Evolutionary conservation across 2,329 filamentous ascomycete genomes (phyloP), one percentile per base, ranked within the genome.

Genomic region (Pseudohalonectria lignicola): DNA sequence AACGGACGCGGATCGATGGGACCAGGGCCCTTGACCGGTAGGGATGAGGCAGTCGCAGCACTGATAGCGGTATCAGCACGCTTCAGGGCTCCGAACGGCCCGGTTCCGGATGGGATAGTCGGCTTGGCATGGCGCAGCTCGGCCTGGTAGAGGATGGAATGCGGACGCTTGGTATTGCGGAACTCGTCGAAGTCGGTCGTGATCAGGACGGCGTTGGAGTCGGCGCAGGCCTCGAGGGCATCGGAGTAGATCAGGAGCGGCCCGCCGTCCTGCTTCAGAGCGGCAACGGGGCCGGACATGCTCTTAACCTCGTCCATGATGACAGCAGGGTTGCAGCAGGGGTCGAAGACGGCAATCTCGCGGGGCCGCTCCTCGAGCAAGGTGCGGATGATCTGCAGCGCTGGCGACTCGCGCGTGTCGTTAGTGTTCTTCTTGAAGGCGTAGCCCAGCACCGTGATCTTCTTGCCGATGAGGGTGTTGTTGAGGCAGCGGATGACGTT

Each of bases 401-500:
- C 78, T 0, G 80, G 74, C 31, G 74, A 77, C 53, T 86, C 82
- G 28, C 83, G 71, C 5, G 80, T 83, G 53, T 88, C 83, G 17
- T 73, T 75, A 1, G 83, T 88, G 55, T 86, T 74, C 59, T 84
- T 82, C 66, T 90, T 88, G 62, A 85, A 88, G 8, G 82, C 79
- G 47, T 80, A 87, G 4, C 84, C 84, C 5, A 88, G 67, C 2
- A 88, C 64, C 3, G 79, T 70, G 12, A 87, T 63, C 59, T 83
- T 86, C 64, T 86, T 86, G 42, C 73, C 71, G 3, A 67, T 66
- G 5, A 86, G 63, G 9, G 78, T 83, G 52, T 79, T 78, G 58
- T 83, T 78, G 37, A 87, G 66, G 39, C 72, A 73, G 42, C 67
- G 67, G 48, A 86, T 72, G 31, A 87, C 73, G 35, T 76, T 71